Percentiles rank a stretch among this genome's conserved stretches.
Evolutionary conservation across 208 protist species (phyloP).

Genomic region (Leishmania mexicana): DNA sequence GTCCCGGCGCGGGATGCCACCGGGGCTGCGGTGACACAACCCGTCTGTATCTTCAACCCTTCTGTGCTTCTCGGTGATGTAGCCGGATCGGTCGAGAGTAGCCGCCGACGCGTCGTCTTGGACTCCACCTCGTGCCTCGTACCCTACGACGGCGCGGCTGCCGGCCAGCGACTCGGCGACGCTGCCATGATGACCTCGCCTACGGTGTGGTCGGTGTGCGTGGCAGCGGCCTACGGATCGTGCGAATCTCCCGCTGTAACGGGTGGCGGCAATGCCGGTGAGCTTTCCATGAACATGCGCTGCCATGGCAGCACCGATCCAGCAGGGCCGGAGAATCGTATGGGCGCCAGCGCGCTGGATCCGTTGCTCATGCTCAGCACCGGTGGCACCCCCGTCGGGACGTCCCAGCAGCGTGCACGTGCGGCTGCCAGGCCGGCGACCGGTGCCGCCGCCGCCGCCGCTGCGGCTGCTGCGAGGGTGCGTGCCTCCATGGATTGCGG

Average conservation of each 20-base stretch:
- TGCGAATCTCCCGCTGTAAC: not conserved
- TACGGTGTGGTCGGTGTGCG: slow-evolving; percentile 28
- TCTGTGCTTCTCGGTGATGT: slow-evolving; percentile 18
- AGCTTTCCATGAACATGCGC: not conserved
- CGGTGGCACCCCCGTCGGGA: not conserved
- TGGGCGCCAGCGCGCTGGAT: not conserved
- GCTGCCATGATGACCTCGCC: not conserved
- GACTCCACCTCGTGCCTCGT: slow-evolving; percentile 24
- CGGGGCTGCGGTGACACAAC: not conserved
- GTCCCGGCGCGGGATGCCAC: not conserved
- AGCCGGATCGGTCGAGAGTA: slow-evolving; percentile 6
- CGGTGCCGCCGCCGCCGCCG: not conserved
- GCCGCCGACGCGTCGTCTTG: slow-evolving; percentile 20
- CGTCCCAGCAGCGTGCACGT: not conserved
- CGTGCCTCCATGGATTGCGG: slow-evolving; percentile 28
- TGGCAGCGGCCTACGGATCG: slow-evolving; percentile 23
- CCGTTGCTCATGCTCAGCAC: not conserved
- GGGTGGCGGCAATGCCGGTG: not conserved
- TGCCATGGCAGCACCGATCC: not conserved
- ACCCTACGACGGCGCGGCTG: slow-evolving; percentile 22
- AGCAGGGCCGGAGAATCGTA: not conserved
- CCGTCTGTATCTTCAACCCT: slow-evolving; percentile 18
- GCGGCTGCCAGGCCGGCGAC: not conserved
- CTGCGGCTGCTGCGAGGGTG: slow-evolving; percentile 13
- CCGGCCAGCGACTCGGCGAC: not conserved